A percentile compares a stretch with the other conserved stretches of the same genome.
Conservation (phyloP, 176 grass and related monocot species). For the Sorghum bicolor region DNA sequence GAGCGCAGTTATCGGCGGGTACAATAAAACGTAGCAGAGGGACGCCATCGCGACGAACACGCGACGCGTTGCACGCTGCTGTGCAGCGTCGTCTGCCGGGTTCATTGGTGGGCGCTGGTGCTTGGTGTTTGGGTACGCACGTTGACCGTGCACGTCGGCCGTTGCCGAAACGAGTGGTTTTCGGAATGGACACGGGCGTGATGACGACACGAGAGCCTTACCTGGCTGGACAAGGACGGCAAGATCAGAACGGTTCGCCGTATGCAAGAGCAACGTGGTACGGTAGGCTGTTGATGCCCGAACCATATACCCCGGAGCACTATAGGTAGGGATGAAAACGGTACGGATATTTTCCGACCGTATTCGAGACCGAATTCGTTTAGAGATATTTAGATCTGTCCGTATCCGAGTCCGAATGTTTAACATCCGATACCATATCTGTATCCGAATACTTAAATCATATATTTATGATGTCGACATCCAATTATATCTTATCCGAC, state of each 20-base stretch:
- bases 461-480: no score
- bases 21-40: not conserved
- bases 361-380: no score
- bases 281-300: no score
- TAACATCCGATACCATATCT: no score
- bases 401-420: no score
- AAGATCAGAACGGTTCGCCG: not conserved
- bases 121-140: not conserved
- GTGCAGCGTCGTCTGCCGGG: not conserved
- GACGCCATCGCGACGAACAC: not conserved
- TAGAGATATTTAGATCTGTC: no score
- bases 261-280: no score
- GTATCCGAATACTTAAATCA: no score
- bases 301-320: no score
- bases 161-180: not conserved
- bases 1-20: not conserved
- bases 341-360: no score
- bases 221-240: not conserved
- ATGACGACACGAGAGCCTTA: not conserved
- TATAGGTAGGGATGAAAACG: no score
- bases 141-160: not conserved
- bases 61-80: not conserved
- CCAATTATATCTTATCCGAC: no score
- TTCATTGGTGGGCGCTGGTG: not conserved
- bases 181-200: not conserved